These are phyloP conservation scores for Plasmodium gallinaceum DNA, from an alignment of 169 alveolate genomes.

Conservation along the genomic window DNA sequence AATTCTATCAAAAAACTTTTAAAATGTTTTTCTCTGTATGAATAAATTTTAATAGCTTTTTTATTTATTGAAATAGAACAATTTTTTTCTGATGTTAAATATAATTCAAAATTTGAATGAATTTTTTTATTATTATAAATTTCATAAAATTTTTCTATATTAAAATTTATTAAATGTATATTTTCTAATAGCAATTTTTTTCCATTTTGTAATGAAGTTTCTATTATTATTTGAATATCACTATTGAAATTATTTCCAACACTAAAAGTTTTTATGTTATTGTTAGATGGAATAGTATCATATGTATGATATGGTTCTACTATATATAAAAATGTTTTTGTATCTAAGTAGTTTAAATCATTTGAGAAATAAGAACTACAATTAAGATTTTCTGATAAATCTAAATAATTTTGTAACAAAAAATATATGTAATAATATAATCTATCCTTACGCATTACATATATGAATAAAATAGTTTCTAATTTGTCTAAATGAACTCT, in stretches of 20 bases:
- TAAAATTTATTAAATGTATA: constrained; percentile 53
- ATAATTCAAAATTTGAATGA: constrained; percentile 64
- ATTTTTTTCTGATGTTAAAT: constrained; percentile 47
- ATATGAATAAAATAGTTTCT: constrained; percentile 52
- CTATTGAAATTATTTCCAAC: constrained; percentile 67
- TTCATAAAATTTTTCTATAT: constrained; percentile 69
- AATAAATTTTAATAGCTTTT: constrained; percentile 54
- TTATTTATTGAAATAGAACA: constrained; percentile 23
- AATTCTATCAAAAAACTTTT: constrained; percentile 34
- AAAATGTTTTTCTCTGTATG: constrained; percentile 40
- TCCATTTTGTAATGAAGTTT: constrained; percentile 70
- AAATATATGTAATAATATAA: constrained; percentile 35
- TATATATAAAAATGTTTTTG: constrained; percentile 68
- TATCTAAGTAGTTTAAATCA: constrained; percentile 55
- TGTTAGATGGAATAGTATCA: constrained; percentile 25
- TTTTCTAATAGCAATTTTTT: constrained; percentile 69
- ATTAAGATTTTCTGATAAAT: constrained; percentile 41
- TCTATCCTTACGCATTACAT: constrained; percentile 70
- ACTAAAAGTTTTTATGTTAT: constrained; percentile 52
- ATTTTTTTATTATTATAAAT: constrained; percentile 61
- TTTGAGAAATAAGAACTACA: constrained; percentile 11
- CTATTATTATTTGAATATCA: constrained; percentile 66
- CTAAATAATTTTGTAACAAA: constrained; percentile 44
- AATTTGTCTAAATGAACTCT: constrained; percentile 23
- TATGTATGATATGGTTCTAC: constrained; percentile 11